These are phyloP conservation scores for Apiospora malaysiana DNA, from an alignment of 2,329 filamentous ascomycete genomes.

Conservation along the genomic window DNA sequence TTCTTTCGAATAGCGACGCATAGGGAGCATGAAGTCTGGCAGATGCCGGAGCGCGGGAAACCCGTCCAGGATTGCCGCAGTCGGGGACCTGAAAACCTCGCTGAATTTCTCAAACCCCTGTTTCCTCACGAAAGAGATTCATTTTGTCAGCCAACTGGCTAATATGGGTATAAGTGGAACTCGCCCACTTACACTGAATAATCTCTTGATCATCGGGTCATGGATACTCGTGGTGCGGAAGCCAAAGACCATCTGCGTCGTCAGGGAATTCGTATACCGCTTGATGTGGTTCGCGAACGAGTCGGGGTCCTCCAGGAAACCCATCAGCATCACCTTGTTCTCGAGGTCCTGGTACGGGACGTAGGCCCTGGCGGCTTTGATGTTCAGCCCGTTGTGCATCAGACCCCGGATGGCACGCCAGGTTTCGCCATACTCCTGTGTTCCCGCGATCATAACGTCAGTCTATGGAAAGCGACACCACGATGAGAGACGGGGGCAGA, in stretches of 20 bases:
- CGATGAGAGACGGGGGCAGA: background rate
- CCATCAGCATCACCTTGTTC: conserved; percentile 58
- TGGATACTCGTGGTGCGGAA: conserved; percentile 45
- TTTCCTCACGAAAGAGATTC: too few relatives aligned
- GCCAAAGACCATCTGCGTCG: conserved; percentile 56
- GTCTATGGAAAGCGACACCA: background rate
- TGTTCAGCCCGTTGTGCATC: conserved; percentile 53
- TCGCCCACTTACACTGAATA: conserved; percentile 46
- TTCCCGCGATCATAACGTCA: background rate
- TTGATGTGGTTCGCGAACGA: conserved; percentile 50
- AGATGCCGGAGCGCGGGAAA: conserved; percentile 52
- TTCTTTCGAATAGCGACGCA: conserved; percentile 45
- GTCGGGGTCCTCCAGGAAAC: conserved; percentile 51
- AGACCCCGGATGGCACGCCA: conserved; percentile 45
- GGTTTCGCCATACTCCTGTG: conserved; percentile 34
- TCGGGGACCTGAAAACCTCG: conserved; percentile 25
- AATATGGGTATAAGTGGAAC: too few relatives aligned
- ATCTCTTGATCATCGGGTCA: conserved; percentile 47
- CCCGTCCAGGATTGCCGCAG: conserved; percentile 52
- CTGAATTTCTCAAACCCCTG: conserved; percentile 32
- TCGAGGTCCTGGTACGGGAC: conserved; percentile 62
- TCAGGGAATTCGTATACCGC: conserved; percentile 54
- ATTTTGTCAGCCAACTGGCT: background rate
- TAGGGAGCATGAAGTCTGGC: conserved; percentile 49
- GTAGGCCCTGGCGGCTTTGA: conserved; percentile 53